Conservation (phyloP, 2,329 filamentous ascomycete species). For the Pyricularia pennisetigena region DNA sequence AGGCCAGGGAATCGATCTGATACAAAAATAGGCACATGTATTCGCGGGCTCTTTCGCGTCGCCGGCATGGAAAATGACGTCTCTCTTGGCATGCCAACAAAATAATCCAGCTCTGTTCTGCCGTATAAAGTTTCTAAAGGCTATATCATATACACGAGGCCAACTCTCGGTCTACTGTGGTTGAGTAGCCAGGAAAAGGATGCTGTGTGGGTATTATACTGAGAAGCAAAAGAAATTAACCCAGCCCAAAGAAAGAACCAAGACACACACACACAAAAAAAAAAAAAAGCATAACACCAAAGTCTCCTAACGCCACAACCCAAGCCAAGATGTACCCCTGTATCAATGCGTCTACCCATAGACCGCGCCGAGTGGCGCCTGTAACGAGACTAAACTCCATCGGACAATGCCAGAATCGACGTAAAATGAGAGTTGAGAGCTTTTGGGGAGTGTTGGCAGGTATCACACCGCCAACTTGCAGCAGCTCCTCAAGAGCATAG, state of each 20-base stretch:
- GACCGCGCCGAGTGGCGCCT: background rate
- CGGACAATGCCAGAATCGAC: background rate
- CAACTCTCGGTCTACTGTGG: background rate
- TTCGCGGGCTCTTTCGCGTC: background rate
- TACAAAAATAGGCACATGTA: background rate
- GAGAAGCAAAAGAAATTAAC: background rate
- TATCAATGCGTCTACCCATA: background rate
- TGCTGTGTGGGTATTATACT: constrained; percentile 1
- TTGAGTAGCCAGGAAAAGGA: background rate
- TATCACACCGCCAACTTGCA: background rate
- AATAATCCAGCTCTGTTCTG: background rate
- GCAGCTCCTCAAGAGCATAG: background rate
- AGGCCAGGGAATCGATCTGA: background rate
- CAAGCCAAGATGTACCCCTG: background rate
- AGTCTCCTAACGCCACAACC: background rate
- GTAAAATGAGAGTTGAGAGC: background rate
- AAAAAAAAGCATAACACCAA: background rate
- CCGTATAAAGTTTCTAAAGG: background rate
- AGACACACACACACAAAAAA: background rate
- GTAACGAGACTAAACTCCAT: background rate
- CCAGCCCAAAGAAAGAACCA: background rate
- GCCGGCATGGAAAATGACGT: background rate
- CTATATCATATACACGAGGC: background rate
- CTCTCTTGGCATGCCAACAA: background rate
- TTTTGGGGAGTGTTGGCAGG: background rate